Percentiles rank a stretch among this genome's conserved stretches.
Evolutionary conservation across 225 moss, liverwort and hornwort species (phyloP).

Genomic region (Sphagnum tenellum): DNA sequence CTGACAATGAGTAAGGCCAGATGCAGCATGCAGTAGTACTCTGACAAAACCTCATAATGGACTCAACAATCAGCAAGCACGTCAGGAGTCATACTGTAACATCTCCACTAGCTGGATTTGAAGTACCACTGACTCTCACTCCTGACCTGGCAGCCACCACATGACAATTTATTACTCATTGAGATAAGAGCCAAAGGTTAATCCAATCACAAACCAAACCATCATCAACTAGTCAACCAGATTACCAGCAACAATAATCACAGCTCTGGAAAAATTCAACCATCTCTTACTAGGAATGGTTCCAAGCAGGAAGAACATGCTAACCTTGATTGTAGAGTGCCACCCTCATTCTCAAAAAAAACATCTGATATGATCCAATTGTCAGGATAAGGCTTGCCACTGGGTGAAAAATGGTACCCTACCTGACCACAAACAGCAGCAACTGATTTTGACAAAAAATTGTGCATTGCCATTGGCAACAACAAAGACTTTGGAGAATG

Average conservation of each 20-base stretch:
- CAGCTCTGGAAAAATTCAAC: no score
- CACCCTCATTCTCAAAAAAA: constrained; percentile 86
- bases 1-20: no score
- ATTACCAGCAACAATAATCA: background rate
- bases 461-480: no score
- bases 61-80: no score
- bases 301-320: background rate
- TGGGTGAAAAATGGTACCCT: constrained; percentile 86
- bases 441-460: background rate
- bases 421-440: constrained; percentile 35
- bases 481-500: background rate
- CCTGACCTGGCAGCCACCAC: constrained; percentile 56
- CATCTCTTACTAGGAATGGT: background rate
- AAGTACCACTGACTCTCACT: constrained; percentile 35
- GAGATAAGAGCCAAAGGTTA: no score
- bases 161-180: background rate
- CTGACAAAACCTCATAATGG: no score
- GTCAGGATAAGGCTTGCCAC: constrained; percentile 87
- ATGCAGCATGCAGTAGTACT: no score
- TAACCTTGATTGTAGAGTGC: constrained; percentile 65
- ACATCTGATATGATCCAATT: constrained; percentile 87
- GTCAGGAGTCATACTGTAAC: constrained; percentile 33
- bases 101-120: constrained; percentile 70
- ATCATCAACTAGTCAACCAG: background rate
- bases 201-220: no score